Percentiles rank a stretch among this genome's conserved stretches.
phyloP scores from a whole-genome alignment of 1,284 basidiomycete genomes.

The Ceratorhiza oryzae-sativae region DNA sequence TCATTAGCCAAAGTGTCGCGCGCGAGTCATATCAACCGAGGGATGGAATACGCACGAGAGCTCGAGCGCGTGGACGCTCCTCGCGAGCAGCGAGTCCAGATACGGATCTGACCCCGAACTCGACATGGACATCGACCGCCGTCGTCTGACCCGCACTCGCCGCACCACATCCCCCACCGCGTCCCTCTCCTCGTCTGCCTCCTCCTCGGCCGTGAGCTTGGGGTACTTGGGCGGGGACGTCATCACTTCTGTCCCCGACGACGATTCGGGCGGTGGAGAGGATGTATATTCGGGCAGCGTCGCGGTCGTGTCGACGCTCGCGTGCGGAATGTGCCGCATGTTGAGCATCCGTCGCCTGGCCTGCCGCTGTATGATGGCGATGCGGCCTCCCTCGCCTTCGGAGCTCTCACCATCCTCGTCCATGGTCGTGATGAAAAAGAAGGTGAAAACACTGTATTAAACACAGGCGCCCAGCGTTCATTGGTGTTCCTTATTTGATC shows the following conservation, averaged over 20 bases:
- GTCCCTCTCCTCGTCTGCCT: conserved; percentile 37
- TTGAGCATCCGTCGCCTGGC: conserved; percentile 19
- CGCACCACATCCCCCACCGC: conserved; percentile 32
- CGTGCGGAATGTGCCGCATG: not conserved
- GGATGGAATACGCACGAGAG: conserved; percentile 62
- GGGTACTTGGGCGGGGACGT: conserved; percentile 17
- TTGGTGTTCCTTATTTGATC: conserved; percentile 13
- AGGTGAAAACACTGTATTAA: conserved; percentile 17
- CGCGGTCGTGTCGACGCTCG: conserved; percentile 17
- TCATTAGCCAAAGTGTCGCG: conserved; percentile 14
- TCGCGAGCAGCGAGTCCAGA: conserved; percentile 75
- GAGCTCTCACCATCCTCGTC: conserved; percentile 30
- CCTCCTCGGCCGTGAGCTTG: conserved; percentile 30
- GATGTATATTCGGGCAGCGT: conserved; percentile 30
- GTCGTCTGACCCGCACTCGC: conserved; percentile 26
- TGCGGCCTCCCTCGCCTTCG: conserved; percentile 15
- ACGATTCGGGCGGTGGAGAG: not conserved
- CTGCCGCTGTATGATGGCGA: conserved; percentile 20
- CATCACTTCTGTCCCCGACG: conserved; percentile 4
- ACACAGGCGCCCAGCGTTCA: not conserved
- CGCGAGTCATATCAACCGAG: conserved; percentile 9
- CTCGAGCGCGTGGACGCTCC: conserved; percentile 81
- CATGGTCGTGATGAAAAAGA: conserved; percentile 34
- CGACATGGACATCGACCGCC: conserved; percentile 20
- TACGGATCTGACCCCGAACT: conserved; percentile 54